Evolutionary conservation across 345 rosid species (phyloP).

Genomic region (Orychophragmus violaceus): DNA sequence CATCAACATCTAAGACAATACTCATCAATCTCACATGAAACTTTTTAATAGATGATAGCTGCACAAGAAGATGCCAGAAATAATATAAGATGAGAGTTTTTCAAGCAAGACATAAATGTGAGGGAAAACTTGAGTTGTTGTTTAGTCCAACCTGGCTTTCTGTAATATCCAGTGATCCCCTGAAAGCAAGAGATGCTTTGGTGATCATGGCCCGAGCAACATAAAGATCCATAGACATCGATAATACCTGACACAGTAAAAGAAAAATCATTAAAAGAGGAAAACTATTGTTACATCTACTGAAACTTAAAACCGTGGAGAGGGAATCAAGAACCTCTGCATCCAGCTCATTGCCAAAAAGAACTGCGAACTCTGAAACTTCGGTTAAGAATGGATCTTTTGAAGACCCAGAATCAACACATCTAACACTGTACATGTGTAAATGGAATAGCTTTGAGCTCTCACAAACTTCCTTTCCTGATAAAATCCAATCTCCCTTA

Average conservation of each 20-base stretch:
- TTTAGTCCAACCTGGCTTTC: conserved; percentile 66
- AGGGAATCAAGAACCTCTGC: conserved; percentile 69
- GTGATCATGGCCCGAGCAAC: conserved; percentile 97
- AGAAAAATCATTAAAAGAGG: not conserved
- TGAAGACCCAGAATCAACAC: conserved; percentile 56
- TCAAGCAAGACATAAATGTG: conserved; percentile 7
- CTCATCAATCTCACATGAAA: conserved; percentile 99
- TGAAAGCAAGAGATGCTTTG: conserved; percentile 91
- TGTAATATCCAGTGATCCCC: conserved; percentile 57
- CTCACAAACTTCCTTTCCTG: conserved; percentile 52
- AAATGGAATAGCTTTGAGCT: conserved; percentile 51
- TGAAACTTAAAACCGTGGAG: not conserved
- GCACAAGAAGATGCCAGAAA: conserved; percentile 30
- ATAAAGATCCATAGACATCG: conserved; percentile 99
- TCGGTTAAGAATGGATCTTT: conserved; percentile 84
- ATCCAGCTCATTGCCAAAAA: conserved; percentile 99
- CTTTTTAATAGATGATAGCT: conserved; percentile 86
- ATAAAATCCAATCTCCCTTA: conserved; percentile 97
- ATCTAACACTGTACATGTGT: conserved; percentile 70
- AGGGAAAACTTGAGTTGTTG: not conserved
- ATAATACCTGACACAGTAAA: conserved; percentile 68
- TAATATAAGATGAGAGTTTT: not conserved
- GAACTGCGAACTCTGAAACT: conserved; percentile 84
- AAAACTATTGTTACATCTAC: not conserved
- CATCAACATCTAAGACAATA: conserved; percentile 97